Conservation (phyloP, 257 asterid species). For the Ballota nigra region DNA sequence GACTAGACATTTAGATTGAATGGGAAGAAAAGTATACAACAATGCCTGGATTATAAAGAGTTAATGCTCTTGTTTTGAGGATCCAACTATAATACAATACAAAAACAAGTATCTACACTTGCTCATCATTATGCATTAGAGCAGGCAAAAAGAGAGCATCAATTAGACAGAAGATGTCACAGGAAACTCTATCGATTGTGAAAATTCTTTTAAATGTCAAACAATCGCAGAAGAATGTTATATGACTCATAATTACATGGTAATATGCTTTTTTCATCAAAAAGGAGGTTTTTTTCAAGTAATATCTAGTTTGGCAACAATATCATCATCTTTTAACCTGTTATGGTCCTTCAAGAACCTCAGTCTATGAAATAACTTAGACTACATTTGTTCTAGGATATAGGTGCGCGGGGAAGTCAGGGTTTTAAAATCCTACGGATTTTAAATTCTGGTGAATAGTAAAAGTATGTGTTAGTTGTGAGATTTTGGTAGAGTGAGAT, state of each 20-base stretch:
- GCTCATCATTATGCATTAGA: background rate
- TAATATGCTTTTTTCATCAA: background rate
- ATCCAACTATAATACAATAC: background rate
- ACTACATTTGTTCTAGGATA: no score
- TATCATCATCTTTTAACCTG: background rate
- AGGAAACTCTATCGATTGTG: background rate
- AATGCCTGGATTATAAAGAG: background rate
- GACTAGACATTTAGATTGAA: background rate
- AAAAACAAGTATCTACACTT: background rate
- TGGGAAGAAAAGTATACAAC: background rate
- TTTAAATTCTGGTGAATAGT: no score
- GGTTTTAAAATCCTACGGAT: no score
- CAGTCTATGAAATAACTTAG: background rate
- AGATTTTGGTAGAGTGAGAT: no score
- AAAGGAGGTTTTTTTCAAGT: background rate
- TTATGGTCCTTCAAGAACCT: background rate
- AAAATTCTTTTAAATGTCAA: background rate
- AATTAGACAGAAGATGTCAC: background rate
- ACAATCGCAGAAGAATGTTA: background rate
- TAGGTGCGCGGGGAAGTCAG: no score
- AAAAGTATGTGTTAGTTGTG: no score
- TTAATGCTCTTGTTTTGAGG: background rate
- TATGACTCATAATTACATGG: background rate
- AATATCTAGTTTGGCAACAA: background rate
- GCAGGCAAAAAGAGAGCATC: background rate